These are phyloP conservation scores for Barbarea vulgaris DNA, from an alignment of 345 rosid species.

Conservation along the genomic window DNA sequence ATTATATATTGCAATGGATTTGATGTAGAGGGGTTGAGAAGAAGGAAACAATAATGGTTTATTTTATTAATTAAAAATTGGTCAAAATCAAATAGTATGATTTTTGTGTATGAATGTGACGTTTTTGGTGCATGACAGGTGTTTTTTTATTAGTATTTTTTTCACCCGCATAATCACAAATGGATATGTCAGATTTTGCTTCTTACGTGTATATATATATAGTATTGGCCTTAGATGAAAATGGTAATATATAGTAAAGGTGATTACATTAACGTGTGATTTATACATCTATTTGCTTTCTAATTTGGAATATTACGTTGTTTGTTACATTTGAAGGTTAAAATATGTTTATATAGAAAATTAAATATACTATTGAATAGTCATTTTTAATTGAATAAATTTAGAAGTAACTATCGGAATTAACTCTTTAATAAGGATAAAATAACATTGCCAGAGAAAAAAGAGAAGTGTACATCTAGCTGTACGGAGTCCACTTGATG, in stretches of 20 bases:
- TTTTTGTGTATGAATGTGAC: constrained; percentile 35
- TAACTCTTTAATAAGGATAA: background rate
- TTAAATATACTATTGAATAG: no score
- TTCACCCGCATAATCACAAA: constrained; percentile 29
- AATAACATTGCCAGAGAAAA: background rate
- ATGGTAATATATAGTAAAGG: background rate
- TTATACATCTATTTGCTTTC: background rate
- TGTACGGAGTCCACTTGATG: constrained; percentile 40
- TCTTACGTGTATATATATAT: background rate
- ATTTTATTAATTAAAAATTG: constrained; percentile 5
- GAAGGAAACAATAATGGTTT: constrained; percentile 29
- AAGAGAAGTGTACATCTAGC: constrained; percentile 28
- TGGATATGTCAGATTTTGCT: constrained; percentile 44
- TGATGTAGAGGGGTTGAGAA: background rate
- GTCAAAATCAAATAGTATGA: constrained; percentile 35
- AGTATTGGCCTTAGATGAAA: background rate
- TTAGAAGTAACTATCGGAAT: background rate
- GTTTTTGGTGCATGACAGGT: constrained; percentile 45
- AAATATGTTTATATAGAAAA: background rate
- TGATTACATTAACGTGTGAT: background rate
- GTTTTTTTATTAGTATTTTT: constrained; percentile 8
- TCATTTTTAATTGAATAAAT: background rate
- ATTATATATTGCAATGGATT: constrained; percentile 34
- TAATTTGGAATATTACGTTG: background rate
- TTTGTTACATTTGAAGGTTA: background rate